Conservation (phyloP, 306 rosid species). For the Abrus pulchellus region DNA sequence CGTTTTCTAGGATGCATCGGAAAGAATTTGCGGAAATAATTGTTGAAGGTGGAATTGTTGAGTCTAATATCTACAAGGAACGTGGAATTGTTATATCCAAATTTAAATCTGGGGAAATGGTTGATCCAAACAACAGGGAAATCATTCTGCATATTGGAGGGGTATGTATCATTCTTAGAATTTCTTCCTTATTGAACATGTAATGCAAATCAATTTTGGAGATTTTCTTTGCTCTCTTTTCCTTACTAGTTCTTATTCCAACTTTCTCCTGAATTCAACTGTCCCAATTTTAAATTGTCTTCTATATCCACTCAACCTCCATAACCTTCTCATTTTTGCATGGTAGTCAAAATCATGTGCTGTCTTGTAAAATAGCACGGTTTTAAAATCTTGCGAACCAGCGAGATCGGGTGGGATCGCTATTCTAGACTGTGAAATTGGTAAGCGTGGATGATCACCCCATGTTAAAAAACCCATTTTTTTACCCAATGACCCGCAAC, state of each 20-base stretch:
- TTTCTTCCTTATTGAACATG: constrained; percentile 16
- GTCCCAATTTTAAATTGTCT: neutral
- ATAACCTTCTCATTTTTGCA: neutral
- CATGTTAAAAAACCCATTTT: too few species aligned
- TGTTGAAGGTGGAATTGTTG: constrained; percentile 67
- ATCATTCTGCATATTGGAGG: constrained; percentile 55
- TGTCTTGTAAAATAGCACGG: too few species aligned
- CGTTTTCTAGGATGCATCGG: constrained; percentile 57
- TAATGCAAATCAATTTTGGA: constrained; percentile 8
- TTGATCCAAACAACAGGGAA: constrained; percentile 67
- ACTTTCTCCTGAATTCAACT: constrained; percentile 2
- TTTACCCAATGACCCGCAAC: too few species aligned
- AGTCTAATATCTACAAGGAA: constrained; percentile 70
- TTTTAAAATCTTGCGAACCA: too few species aligned
- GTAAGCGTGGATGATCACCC: too few species aligned
- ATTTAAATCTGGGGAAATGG: constrained; percentile 69
- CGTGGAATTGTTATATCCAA: constrained; percentile 59
- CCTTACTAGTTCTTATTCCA: constrained; percentile 12
- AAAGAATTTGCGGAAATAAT: constrained; percentile 69
- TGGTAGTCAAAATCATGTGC: too few species aligned
- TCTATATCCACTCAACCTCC: constrained; percentile 5
- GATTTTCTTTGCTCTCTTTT: constrained; percentile 3
- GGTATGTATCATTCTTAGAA: constrained; percentile 55
- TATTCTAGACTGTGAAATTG: too few species aligned
- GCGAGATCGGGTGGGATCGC: too few species aligned